Base-by-base conservation (phyloP, 2,329 filamentous ascomycete species). In the Botrytis aclada region DNA sequence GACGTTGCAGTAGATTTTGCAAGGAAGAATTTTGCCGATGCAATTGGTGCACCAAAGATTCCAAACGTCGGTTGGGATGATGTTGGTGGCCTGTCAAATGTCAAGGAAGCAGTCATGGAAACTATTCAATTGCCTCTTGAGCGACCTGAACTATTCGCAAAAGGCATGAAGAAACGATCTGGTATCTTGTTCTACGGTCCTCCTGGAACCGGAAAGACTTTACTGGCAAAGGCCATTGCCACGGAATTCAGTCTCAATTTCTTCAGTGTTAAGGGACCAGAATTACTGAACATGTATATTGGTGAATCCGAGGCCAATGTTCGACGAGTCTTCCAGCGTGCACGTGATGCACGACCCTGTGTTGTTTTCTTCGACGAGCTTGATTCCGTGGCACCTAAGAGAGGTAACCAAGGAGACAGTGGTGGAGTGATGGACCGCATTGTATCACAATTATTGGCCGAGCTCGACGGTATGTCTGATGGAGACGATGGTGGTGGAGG, bases 371-470 rank as follows among this genome's bases (percentile, higher is more conserved):
- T 97, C 79, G 94, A 97, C 79, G 94, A 97, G 82, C 82, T 97
- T 77, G 94, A 97, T 82, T 96, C 93, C 0, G 95, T 98, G 3
- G 95, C 96, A 7, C 96, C 96, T 0, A 98, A 98, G 84, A 88
- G 96, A 83, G 96, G 96, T 54, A 98, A 98, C 79, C 95, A 98
- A 82, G 96, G 96, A 66, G 96, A 98, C 80, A 97, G 94, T 76
- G 95, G 96, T 73, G 96, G 96, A 80, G 96, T 98, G 72, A 98
- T 98, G 95, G 96, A 98, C 81, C 90, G 96, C 72, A 98, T 98
- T 77, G 95, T 99, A 69, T 96, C 92, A 74, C 96, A 98, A 84
- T 85, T 99, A 62, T 88, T 99, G 18, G 96, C 96, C 0, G 96
- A 99, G 83, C 86, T 99, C 34, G 96, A 99, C 80, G 96, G 96